These are phyloP conservation scores for Wakefieldia striispora DNA, from an alignment of 768 basidiomycete species.

Conservation along the genomic window DNA sequence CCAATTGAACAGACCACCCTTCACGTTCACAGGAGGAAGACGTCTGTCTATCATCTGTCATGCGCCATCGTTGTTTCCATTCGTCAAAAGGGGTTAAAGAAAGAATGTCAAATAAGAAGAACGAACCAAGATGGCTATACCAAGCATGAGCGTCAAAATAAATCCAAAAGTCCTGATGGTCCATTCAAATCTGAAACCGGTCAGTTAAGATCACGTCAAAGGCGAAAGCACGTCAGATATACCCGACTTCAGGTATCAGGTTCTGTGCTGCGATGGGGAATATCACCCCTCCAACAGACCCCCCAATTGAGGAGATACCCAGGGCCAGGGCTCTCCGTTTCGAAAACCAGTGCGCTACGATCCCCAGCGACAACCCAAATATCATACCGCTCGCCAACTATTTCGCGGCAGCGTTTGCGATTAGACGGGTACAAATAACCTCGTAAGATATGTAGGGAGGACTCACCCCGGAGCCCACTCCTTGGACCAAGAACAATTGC, in stretches of 20 bases:
- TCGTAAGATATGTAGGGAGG: too few relatives aligned
- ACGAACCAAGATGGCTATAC: constrained; percentile 51
- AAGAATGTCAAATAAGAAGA: neutral
- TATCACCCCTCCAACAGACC: constrained; percentile 65
- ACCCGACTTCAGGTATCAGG: constrained; percentile 57
- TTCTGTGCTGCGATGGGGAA: constrained; percentile 61
- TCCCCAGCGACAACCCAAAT: constrained; percentile 58
- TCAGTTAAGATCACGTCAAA: neutral
- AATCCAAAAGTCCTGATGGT: constrained; percentile 71
- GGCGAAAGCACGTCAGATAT: constrained; percentile 15
- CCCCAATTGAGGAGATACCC: constrained; percentile 62
- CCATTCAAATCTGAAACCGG: constrained; percentile 62
- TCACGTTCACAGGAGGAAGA: constrained; percentile 50
- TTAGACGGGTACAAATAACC: too few relatives aligned
- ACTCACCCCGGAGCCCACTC: constrained; percentile 61
- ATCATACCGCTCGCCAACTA: constrained; percentile 54
- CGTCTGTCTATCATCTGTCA: constrained; percentile 40
- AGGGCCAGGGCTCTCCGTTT: constrained; percentile 53
- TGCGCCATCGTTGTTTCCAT: neutral
- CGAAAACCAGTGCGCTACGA: constrained; percentile 75
- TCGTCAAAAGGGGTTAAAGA: neutral
- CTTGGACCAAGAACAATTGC: constrained; percentile 79
- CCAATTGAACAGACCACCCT: constrained; percentile 59
- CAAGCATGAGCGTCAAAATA: constrained; percentile 51
- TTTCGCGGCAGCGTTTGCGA: too few relatives aligned